A percentile compares a stretch with the other conserved stretches of the same genome.
phyloP scores from a whole-genome alignment of 306 rosid species.

The Leucaena leucocephala region DNA sequence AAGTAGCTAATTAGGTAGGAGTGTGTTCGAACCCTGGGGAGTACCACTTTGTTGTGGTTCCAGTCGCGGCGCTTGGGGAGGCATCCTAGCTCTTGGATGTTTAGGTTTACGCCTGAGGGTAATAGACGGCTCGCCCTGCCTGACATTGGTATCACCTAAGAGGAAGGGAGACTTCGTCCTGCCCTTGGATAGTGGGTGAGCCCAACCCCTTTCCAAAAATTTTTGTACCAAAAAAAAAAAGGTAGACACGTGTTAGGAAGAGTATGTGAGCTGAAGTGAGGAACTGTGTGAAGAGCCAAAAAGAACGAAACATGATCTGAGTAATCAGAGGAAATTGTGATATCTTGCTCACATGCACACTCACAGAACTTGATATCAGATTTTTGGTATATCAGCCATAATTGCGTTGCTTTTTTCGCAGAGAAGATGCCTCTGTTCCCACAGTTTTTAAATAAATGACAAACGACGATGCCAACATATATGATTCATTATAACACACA shows the following conservation, averaged over 20 bases:
- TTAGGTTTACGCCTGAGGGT: too few species aligned
- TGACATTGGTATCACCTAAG: too few species aligned
- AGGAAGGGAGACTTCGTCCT: too few species aligned
- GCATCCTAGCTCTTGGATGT: too few species aligned
- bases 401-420: background rate
- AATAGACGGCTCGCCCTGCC: too few species aligned
- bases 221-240: too few species aligned
- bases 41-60: too few species aligned
- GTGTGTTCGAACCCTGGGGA: too few species aligned
- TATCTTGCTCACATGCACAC: slow-evolving; percentile 29
- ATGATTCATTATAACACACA: background rate
- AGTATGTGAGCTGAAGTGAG: slow-evolving; percentile 10
- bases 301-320: slow-evolving; percentile 21
- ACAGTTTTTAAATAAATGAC: slow-evolving; percentile 43
- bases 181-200: too few species aligned
- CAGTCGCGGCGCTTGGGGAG: too few species aligned
- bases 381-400: slow-evolving; percentile 29
- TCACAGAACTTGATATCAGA: slow-evolving; percentile 11
- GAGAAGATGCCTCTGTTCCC: slow-evolving; percentile 40
- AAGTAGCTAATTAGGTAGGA: slow-evolving; percentile 6
- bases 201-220: too few species aligned
- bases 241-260: background rate
- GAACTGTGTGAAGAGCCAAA: slow-evolving; percentile 23
- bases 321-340: slow-evolving; percentile 22
- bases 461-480: slow-evolving; percentile 33